phyloP scores from a whole-genome alignment of 805 yeast species.

The Barnettozyma wickerhamii region DNA sequence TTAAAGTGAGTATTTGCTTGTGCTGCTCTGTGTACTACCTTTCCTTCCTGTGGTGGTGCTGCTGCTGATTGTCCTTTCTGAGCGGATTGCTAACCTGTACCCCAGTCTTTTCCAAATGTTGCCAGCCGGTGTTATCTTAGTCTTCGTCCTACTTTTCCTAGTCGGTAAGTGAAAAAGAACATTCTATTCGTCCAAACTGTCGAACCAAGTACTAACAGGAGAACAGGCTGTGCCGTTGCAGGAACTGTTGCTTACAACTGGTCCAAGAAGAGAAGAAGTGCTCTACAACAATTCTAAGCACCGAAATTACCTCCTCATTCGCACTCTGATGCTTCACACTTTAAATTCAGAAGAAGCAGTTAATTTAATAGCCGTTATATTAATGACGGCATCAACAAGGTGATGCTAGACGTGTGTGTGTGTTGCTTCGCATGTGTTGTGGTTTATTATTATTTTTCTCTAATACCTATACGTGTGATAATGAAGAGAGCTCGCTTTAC shows the following conservation, averaged over 20 bases:
- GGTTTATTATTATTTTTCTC: not conserved
- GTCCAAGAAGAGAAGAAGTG: conserved; percentile 19
- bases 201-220: conserved; percentile 9
- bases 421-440: not conserved
- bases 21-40: too few relatives aligned
- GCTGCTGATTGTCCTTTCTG: not conserved
- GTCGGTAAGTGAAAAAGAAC: conserved; percentile 19
- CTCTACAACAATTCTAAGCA: conserved; percentile 24
- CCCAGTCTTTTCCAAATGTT: conserved; percentile 21
- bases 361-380: not conserved
- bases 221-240: conserved; percentile 16
- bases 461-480: conserved; percentile 3
- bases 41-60: too few relatives aligned
- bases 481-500: not conserved
- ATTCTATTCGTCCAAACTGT: not conserved
- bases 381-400: not conserved
- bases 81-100: not conserved
- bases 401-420: not conserved
- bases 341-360: not conserved
- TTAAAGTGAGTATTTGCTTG: not conserved
- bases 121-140: conserved; percentile 31
- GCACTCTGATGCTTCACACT: not conserved
- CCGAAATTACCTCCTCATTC: not conserved
- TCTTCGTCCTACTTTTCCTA: conserved; percentile 26
- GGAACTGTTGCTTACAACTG: conserved; percentile 12